These are phyloP conservation scores for Poa annua DNA, from an alignment of 176 grass and related monocot genomes.

Conservation along the genomic window DNA sequence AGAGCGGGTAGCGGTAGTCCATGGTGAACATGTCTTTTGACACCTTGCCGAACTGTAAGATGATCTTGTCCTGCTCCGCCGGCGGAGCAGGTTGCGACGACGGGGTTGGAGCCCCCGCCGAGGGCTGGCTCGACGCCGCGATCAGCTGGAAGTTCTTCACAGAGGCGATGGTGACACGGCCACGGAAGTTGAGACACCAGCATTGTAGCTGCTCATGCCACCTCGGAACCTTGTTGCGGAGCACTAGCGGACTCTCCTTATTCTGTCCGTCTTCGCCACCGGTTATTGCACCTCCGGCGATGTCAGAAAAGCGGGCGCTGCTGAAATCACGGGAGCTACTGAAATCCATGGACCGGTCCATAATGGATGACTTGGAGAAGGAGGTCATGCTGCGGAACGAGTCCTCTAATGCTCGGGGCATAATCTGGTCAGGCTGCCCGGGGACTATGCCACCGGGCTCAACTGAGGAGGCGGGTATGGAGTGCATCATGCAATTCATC, in stretches of 20 bases:
- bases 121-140: slow-evolving; percentile 47
- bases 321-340: slow-evolving; percentile 68
- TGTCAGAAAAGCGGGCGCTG: slow-evolving; percentile 70
- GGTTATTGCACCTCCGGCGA: slow-evolving; percentile 31
- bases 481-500: slow-evolving; percentile 96
- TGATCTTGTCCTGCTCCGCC: slow-evolving; percentile 70
- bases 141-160: slow-evolving; percentile 99
- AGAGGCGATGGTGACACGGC: slow-evolving; percentile 85
- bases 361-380: slow-evolving; percentile 77
- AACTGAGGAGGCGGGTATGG: slow-evolving; percentile 74
- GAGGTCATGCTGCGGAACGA: slow-evolving; percentile 78
- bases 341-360: slow-evolving; percentile 74
- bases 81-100: slow-evolving; percentile 43
- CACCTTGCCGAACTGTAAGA: slow-evolving; percentile 95
- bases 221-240: slow-evolving; percentile 88
- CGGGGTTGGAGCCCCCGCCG: slow-evolving; percentile 42
- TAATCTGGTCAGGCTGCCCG: slow-evolving; percentile 75
- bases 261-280: slow-evolving; percentile 23
- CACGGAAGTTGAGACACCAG: slow-evolving; percentile 96
- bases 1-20: slow-evolving; percentile 94
- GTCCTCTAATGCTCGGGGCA: slow-evolving; percentile 67
- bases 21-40: slow-evolving; percentile 98
- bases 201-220: slow-evolving; percentile 99
- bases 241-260: slow-evolving; percentile 85
- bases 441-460: slow-evolving; percentile 80